Conservation (phyloP, 2,329 filamentous ascomycete genomes). For the Xylariaceae sp. region DNA sequence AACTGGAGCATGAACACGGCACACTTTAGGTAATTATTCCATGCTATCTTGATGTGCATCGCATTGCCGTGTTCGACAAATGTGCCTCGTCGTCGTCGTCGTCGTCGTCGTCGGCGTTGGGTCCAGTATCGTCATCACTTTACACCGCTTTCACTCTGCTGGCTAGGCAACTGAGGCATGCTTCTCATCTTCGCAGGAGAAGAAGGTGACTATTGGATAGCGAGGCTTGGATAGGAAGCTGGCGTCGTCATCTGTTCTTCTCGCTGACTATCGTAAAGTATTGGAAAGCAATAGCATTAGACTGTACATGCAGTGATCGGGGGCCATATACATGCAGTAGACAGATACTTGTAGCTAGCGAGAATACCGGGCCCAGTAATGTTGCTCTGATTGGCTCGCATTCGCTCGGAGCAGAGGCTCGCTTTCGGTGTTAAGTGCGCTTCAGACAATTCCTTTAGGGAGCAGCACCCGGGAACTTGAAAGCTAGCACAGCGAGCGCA, state of each 20-base stretch:
- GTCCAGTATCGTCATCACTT: conserved; percentile 17
- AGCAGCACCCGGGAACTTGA: no score
- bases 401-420: neutral
- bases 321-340: no score
- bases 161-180: conserved; percentile 1
- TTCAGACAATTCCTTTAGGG: no score
- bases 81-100: conserved; percentile 10
- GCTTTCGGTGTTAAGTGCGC: no score
- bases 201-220: conserved; percentile 14
- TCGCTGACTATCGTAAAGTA: no score
- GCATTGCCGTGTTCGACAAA: no score
- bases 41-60: no score
- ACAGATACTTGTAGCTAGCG: conserved; percentile 8
- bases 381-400: neutral
- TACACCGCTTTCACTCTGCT: conserved; percentile 13
- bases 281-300: no score
- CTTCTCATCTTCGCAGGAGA: conserved; percentile 1
- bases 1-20: no score
- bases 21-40: conserved; percentile 5
- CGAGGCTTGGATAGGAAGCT: conserved; percentile 16
- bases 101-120: conserved; percentile 1
- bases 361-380: conserved; percentile 2
- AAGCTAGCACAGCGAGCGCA: neutral
- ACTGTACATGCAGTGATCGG: no score
- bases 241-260: conserved; percentile 23